Percentiles rank a stretch among this genome's conserved stretches.
Evolutionary conservation across 495 filamentous ascomycete species (phyloP).

Genomic region (Amphirosellinia nigrospora): DNA sequence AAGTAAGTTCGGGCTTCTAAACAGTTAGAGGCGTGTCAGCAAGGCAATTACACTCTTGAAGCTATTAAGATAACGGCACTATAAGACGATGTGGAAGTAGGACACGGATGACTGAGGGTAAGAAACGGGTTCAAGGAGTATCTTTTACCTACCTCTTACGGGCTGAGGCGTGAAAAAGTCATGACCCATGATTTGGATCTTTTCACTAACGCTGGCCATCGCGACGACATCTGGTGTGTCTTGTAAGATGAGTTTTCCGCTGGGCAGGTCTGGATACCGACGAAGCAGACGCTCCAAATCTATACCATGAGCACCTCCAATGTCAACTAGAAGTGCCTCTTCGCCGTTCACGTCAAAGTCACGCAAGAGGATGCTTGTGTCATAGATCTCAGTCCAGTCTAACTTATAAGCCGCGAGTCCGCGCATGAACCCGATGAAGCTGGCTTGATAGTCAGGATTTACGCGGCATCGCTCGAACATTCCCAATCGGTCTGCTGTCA

Average conservation of each 20-base stretch:
- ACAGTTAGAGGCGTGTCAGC: not conserved
- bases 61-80: too few species aligned
- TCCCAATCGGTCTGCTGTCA: slow-evolving; percentile 14
- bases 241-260: slow-evolving; percentile 43
- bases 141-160: slow-evolving; percentile 30
- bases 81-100: not conserved
- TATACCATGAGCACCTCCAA: slow-evolving; percentile 46
- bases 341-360: slow-evolving; percentile 11
- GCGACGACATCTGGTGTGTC: slow-evolving; percentile 42
- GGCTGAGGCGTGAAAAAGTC: slow-evolving; percentile 36
- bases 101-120: not conserved
- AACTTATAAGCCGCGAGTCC: slow-evolving; percentile 17
- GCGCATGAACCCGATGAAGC: slow-evolving; percentile 26
- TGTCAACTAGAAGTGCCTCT: slow-evolving; percentile 42
- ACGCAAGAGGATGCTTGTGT: slow-evolving; percentile 21
- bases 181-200: slow-evolving; percentile 34
- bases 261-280: slow-evolving; percentile 32
- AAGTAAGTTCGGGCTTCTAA: slow-evolving; percentile 48
- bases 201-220: slow-evolving; percentile 26
- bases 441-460: slow-evolving; percentile 13
- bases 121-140: not conserved
- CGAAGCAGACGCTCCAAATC: slow-evolving; percentile 38
- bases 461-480: slow-evolving; percentile 19
- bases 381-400: slow-evolving; percentile 27
- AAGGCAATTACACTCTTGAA: not conserved